Evolutionary conservation across 306 rosid genomes (phyloP).

Genomic region (Pyrus bretschneideri): DNA sequence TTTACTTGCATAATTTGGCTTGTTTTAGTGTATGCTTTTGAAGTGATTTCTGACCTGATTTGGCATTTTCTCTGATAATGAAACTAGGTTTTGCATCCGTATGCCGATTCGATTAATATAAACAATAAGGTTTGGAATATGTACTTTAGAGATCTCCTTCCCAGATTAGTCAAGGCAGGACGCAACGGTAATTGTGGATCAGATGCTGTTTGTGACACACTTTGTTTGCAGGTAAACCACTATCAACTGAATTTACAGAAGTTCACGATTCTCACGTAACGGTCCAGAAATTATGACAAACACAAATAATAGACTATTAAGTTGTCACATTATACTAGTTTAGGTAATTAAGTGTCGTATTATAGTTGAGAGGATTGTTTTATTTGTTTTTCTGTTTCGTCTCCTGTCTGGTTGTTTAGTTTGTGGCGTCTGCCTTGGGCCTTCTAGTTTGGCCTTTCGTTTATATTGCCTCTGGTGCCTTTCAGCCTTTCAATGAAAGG

Average conservation of each 20-base stretch:
- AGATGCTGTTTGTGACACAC: constrained; percentile 48
- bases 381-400: background rate
- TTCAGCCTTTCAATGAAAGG: background rate
- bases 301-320: background rate
- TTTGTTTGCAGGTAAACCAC: constrained; percentile 49
- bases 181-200: constrained; percentile 51
- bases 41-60: background rate
- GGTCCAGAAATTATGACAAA: background rate
- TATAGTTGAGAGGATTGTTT: background rate
- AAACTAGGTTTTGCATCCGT: constrained; percentile 47
- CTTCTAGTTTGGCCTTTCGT: background rate
- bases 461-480: background rate
- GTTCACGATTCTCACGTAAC: background rate
- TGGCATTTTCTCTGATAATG: constrained; percentile 10
- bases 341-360: background rate
- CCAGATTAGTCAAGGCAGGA: constrained; percentile 43
- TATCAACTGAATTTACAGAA: background rate
- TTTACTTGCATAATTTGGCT: background rate
- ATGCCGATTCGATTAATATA: constrained; percentile 45
- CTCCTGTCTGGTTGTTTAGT: background rate
- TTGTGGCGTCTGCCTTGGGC: background rate
- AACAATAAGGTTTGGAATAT: constrained; percentile 39
- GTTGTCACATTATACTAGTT: background rate
- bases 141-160: constrained; percentile 51
- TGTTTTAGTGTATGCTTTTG: background rate